Evolutionary conservation across 1,284 basidiomycete species (phyloP).

Genomic region (Porodaedalea pini): DNA sequence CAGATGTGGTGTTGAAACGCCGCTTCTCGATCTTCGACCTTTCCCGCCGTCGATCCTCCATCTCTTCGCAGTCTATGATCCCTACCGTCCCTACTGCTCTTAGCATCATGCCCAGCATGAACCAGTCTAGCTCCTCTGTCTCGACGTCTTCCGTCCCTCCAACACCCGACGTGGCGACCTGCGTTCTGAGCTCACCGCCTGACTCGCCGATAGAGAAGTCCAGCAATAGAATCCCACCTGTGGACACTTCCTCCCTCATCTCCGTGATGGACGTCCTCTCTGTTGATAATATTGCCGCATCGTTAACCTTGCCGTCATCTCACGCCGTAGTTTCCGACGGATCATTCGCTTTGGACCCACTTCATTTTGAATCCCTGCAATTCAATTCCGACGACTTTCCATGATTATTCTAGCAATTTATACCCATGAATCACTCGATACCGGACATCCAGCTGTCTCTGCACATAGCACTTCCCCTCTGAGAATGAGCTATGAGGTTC

Average conservation of each 20-base stretch:
- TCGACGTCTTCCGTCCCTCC: slow-evolving; percentile 11
- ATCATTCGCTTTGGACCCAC: slow-evolving; percentile 10
- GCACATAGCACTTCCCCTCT: not conserved
- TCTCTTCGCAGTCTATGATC: slow-evolving; percentile 6
- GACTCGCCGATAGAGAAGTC: slow-evolving; percentile 4
- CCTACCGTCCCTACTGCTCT: not conserved
- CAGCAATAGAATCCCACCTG: not conserved
- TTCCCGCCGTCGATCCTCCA: slow-evolving; percentile 7
- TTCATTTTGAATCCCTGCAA: slow-evolving; percentile 20
- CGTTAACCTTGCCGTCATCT: slow-evolving; percentile 10
- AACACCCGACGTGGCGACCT: slow-evolving; percentile 11
- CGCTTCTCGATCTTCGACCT: slow-evolving; percentile 21
- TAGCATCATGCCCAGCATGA: slow-evolving; percentile 12
- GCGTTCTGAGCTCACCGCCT: slow-evolving; percentile 5
- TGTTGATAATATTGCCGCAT: slow-evolving; percentile 16
- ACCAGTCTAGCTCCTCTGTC: slow-evolving; percentile 16
- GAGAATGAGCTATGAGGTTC: not conserved
- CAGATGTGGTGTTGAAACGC: slow-evolving; percentile 10
- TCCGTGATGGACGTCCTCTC: not conserved
- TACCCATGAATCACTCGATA: slow-evolving; percentile 13
- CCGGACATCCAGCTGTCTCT: not conserved
- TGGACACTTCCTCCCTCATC: not conserved
- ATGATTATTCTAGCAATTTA: slow-evolving; percentile 3
- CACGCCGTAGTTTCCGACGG: not conserved
- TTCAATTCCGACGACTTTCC: slow-evolving; percentile 19